Percentiles rank a stretch among this genome's conserved stretches.
Conservation (phyloP, 2,329 filamentous ascomycete species). For the Cyphellophora europaea region DNA sequence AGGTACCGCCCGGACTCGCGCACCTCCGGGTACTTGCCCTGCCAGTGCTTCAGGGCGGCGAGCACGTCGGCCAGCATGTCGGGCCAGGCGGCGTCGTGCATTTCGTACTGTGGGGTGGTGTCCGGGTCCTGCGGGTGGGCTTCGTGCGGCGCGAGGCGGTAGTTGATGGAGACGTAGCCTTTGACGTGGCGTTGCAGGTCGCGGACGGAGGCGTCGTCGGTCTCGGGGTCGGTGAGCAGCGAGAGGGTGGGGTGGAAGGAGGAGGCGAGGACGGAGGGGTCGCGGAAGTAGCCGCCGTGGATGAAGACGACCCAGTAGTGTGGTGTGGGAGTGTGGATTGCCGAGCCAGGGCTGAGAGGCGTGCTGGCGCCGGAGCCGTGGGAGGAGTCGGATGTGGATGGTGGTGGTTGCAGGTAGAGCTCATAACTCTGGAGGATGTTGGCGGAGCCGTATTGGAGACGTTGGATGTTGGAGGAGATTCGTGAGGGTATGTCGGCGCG, state of each 20-base stretch:
- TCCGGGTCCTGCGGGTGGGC: constrained; percentile 26
- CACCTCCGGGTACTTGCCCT: constrained; percentile 29
- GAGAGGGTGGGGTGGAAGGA: constrained; percentile 27
- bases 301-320: constrained; percentile 26
- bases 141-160: constrained; percentile 34
- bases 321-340: constrained; percentile 2
- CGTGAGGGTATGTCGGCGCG: constrained; percentile 1
- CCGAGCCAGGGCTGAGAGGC: constrained; percentile 5
- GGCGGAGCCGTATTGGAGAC: constrained; percentile 16
- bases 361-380: too few relatives aligned
- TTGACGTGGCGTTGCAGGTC: constrained; percentile 19
- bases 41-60: constrained; percentile 29
- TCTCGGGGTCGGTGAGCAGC: constrained; percentile 18
- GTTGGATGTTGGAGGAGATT: constrained; percentile 6
- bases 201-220: background rate
- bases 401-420: constrained; percentile 8
- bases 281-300: constrained; percentile 41
- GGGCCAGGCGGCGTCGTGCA: constrained; percentile 31
- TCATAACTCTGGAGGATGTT: constrained; percentile 19
- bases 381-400: background rate
- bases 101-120: constrained; percentile 20
- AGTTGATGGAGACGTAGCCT: constrained; percentile 36
- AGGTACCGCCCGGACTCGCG: constrained; percentile 23
- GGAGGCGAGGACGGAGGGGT: constrained; percentile 29
- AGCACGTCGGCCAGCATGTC: constrained; percentile 36